Conservation (phyloP, 1,139 yeast species). For the Geotrichum klebahnii region DNA sequence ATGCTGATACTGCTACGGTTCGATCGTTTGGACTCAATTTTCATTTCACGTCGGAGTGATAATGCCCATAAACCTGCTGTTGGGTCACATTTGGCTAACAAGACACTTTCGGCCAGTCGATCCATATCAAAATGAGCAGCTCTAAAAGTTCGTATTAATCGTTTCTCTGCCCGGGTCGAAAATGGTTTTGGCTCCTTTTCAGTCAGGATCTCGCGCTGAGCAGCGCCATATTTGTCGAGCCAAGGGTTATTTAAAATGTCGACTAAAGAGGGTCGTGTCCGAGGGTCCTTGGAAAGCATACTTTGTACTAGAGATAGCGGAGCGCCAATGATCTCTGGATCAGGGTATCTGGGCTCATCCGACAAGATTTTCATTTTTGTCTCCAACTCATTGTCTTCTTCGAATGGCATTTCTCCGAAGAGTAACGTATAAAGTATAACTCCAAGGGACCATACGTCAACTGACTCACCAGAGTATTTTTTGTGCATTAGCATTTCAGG, state of each 20-base stretch:
- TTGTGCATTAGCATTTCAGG: constrained; percentile 74
- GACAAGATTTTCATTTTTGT: constrained; percentile 60
- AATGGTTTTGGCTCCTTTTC: constrained; percentile 44
- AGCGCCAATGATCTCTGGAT: constrained; percentile 44
- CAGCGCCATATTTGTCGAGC: constrained; percentile 49
- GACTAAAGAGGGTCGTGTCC: constrained; percentile 55
- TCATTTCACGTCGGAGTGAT: constrained; percentile 60
- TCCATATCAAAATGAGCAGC: constrained; percentile 66
- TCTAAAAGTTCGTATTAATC: constrained; percentile 59
- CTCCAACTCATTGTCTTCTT: constrained; percentile 59
- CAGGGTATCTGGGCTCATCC: constrained; percentile 57
- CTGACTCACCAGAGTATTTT: constrained; percentile 73
- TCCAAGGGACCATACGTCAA: constrained; percentile 92
- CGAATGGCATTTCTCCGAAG: constrained; percentile 88
- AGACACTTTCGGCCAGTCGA: constrained; percentile 57
- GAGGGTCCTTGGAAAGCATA: constrained; percentile 65
- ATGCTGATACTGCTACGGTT: constrained; percentile 28
- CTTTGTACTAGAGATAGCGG: constrained; percentile 50
- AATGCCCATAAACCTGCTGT: constrained; percentile 83
- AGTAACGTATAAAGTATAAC: constrained; percentile 85
- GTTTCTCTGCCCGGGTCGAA: constrained; percentile 60
- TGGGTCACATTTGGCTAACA: constrained; percentile 63
- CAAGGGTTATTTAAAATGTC: constrained; percentile 63
- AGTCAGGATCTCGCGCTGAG: constrained; percentile 43
- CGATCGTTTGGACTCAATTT: constrained; percentile 37